Evolutionary conservation across 345 rosid species (phyloP).

Genomic region (Aquilaria yunnanensis): DNA sequence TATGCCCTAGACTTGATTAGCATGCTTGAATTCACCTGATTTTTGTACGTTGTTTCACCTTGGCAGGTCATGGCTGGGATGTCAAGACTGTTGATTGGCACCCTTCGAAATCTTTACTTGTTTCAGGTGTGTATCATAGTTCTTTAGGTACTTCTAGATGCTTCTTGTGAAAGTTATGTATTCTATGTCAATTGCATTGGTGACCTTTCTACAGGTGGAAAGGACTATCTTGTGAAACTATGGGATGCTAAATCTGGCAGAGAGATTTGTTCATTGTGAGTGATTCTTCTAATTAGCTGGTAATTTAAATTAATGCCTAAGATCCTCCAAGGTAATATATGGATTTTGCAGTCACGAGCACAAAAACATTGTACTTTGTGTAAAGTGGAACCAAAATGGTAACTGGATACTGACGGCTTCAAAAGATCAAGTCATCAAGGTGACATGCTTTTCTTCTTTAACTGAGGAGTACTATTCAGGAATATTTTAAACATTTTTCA

Average conservation of each 20-base stretch:
- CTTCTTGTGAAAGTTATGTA: constrained; percentile 3
- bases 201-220: constrained; percentile 59
- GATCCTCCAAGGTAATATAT: constrained; percentile 16
- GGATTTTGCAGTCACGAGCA: constrained; percentile 85
- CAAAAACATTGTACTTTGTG: constrained; percentile 93
- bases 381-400: constrained; percentile 99
- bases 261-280: constrained; percentile 96
- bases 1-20: background rate
- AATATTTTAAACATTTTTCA: background rate
- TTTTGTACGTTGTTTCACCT: constrained; percentile 55
- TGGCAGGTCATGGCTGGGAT: constrained; percentile 99
- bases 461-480: background rate
- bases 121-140: constrained; percentile 59
- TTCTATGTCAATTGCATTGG: constrained; percentile 3
- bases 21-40: constrained; percentile 36
- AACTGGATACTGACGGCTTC: constrained; percentile 95
- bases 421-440: constrained; percentile 98
- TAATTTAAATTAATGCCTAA: constrained; percentile 1
- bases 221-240: constrained; percentile 95
- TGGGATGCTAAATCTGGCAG: constrained; percentile 94
- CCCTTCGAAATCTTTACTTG: constrained; percentile 88
- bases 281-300: constrained; percentile 6
- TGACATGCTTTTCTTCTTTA: constrained; percentile 15
- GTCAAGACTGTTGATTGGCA: constrained; percentile 99
- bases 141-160: constrained; percentile 6